Evolutionary conservation across 768 basidiomycete species (phyloP).

Genomic region (Leccinum subtestaceum): DNA sequence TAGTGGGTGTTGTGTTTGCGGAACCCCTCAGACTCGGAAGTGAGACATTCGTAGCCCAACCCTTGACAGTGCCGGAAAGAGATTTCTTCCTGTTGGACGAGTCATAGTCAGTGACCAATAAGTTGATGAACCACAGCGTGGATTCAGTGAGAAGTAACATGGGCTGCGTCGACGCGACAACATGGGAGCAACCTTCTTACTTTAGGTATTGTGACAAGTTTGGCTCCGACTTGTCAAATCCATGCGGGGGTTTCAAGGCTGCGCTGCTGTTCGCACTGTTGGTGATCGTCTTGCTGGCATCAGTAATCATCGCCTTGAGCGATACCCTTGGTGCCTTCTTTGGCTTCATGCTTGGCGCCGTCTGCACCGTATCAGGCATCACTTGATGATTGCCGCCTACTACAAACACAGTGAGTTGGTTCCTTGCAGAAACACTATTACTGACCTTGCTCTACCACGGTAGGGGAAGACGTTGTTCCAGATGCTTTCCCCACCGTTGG

Average conservation of each 20-base stretch:
- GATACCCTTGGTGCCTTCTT: neutral
- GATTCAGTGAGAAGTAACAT: constrained; percentile 6
- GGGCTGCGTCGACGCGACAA: too few species aligned
- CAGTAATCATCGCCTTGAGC: neutral
- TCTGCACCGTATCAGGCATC: too few species aligned
- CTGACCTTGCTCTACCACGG: too few species aligned
- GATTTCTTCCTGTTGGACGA: neutral
- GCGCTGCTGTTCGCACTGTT: too few species aligned
- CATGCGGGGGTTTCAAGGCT: neutral
- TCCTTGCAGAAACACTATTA: too few species aligned
- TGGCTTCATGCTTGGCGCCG: neutral
- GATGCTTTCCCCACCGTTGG: too few species aligned
- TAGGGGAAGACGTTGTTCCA: too few species aligned
- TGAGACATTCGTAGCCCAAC: neutral
- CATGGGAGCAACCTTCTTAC: neutral
- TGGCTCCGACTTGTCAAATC: neutral
- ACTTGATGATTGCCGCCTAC: too few species aligned
- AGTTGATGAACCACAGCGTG: neutral
- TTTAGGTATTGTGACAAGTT: constrained; percentile 7
- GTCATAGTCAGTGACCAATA: constrained; percentile 4
- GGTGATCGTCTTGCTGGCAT: neutral
- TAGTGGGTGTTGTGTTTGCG: neutral
- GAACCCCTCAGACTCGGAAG: neutral
- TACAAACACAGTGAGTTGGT: too few species aligned
- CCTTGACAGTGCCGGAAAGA: neutral